Evolutionary conservation across 1,284 basidiomycete genomes (phyloP).

Genomic region (Abortiporus biennis): DNA sequence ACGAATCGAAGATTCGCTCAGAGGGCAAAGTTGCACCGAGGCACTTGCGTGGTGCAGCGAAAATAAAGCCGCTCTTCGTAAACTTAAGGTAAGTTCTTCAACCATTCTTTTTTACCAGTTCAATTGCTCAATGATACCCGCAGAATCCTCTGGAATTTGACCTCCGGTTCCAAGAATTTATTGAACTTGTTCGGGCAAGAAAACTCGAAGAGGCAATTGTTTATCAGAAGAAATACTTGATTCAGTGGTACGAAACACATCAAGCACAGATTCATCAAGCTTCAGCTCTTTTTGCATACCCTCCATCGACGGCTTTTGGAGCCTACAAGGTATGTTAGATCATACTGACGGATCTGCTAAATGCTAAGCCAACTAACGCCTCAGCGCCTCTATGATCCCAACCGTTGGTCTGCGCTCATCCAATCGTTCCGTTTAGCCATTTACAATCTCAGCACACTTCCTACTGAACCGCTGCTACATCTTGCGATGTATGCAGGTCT

Average conservation of each 20-base stretch:
- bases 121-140: slow-evolving; percentile 2
- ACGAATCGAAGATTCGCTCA: slow-evolving; percentile 79
- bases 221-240: slow-evolving; percentile 80
- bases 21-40: slow-evolving; percentile 73
- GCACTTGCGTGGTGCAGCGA: slow-evolving; percentile 96
- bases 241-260: slow-evolving; percentile 80
- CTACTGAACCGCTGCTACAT: slow-evolving; percentile 80
- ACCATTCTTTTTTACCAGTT: slow-evolving; percentile 1
- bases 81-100: slow-evolving; percentile 65
- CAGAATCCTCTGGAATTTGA: slow-evolving; percentile 96
- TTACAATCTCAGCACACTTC: slow-evolving; percentile 80
- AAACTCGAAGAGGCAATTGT: slow-evolving; percentile 75
- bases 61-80: slow-evolving; percentile 88
- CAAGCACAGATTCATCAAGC: slow-evolving; percentile 72
- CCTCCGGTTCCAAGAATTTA: slow-evolving; percentile 92
- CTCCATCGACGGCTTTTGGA: slow-evolving; percentile 55
- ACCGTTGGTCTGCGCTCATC: slow-evolving; percentile 72
- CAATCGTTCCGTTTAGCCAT: slow-evolving; percentile 80
- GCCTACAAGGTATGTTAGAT: slow-evolving; percentile 68
- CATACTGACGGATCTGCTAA: slow-evolving; percentile 1
- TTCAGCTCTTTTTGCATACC: slow-evolving; percentile 72
- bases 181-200: slow-evolving; percentile 78
- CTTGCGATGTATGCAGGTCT: slow-evolving; percentile 87
- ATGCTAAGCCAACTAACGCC: no score
- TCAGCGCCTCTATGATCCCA: slow-evolving; percentile 79